Percentiles rank a stretch among this genome's conserved stretches.
Evolutionary conservation across 345 rosid species (phyloP).

Genomic region (Rhodomyrtus tomentosa): DNA sequence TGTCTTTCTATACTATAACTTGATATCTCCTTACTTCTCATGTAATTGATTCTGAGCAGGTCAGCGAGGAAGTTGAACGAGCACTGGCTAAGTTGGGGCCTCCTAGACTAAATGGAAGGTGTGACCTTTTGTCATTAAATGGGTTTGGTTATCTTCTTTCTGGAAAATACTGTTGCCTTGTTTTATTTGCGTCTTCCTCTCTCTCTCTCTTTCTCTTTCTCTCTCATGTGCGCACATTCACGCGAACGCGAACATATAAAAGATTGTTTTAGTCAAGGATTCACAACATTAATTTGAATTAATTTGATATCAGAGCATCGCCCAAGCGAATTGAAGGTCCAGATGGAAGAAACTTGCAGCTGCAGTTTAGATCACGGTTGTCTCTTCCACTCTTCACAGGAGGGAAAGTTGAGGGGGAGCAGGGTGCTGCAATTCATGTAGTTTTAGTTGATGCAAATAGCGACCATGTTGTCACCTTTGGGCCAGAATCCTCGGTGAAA

Average conservation of each 20-base stretch:
- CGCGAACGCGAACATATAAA: neutral
- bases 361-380: conserved; percentile 75
- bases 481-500: conserved; percentile 70
- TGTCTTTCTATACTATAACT: neutral
- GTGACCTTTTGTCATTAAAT: neutral
- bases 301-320: conserved; percentile 40
- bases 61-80: conserved; percentile 99
- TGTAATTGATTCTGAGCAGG: conserved; percentile 35
- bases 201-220: neutral
- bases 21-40: neutral
- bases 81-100: conserved; percentile 94
- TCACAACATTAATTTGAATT: neutral
- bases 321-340: conserved; percentile 92
- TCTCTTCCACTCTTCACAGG: conserved; percentile 98
- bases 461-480: conserved; percentile 64
- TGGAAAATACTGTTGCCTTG: neutral
- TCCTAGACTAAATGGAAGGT: conserved; percentile 87
- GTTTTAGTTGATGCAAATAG: conserved; percentile 61
- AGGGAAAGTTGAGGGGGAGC: conserved; percentile 98
- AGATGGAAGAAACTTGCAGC: conserved; percentile 63
- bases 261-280: neutral
- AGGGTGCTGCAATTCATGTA: conserved; percentile 87
- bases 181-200: neutral
- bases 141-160: neutral
- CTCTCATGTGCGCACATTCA: accelerated